These are phyloP conservation scores for Pseudopyricularia cyperi DNA, from an alignment of 2,329 filamentous ascomycete species.

Conservation along the genomic window DNA sequence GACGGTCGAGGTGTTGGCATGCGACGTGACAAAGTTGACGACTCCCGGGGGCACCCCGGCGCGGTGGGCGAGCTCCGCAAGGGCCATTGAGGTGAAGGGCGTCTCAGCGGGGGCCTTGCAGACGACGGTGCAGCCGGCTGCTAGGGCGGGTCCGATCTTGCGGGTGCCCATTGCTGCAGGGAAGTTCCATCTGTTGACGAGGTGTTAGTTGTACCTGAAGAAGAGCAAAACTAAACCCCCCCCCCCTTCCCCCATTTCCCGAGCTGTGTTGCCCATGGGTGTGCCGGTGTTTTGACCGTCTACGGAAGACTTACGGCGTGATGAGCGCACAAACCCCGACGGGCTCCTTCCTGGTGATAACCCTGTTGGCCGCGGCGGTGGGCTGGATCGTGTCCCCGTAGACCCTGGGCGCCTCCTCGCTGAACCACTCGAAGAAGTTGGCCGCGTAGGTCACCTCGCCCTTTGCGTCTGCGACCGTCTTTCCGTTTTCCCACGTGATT, in stretches of 20 bases:
- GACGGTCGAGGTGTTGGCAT: constrained; percentile 67
- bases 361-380: constrained; percentile 56
- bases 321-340: constrained; percentile 75
- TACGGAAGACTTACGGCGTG: constrained; percentile 47
- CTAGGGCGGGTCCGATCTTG: constrained; percentile 62
- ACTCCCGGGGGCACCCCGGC: constrained; percentile 86
- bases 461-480: constrained; percentile 63
- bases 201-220: constrained; percentile 15
- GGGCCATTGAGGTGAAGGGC: constrained; percentile 75
- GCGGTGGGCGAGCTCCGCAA: constrained; percentile 74
- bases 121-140: constrained; percentile 91
- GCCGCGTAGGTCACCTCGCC: constrained; percentile 62
- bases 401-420: constrained; percentile 59
- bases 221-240: not conserved
- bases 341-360: constrained; percentile 70
- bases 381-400: constrained; percentile 67
- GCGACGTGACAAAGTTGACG: constrained; percentile 73
- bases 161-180: constrained; percentile 64
- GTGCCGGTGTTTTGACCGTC: not conserved
- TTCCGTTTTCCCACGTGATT: constrained; percentile 86
- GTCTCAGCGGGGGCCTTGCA: constrained; percentile 87
- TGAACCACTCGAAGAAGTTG: constrained; percentile 71
- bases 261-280: not conserved
- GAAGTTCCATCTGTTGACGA: constrained; percentile 57
- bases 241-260: not conserved